These are phyloP conservation scores for Pseudocercospora fijiensis DNA, from an alignment of 2,329 filamentous ascomycete species.

Conservation along the genomic window DNA sequence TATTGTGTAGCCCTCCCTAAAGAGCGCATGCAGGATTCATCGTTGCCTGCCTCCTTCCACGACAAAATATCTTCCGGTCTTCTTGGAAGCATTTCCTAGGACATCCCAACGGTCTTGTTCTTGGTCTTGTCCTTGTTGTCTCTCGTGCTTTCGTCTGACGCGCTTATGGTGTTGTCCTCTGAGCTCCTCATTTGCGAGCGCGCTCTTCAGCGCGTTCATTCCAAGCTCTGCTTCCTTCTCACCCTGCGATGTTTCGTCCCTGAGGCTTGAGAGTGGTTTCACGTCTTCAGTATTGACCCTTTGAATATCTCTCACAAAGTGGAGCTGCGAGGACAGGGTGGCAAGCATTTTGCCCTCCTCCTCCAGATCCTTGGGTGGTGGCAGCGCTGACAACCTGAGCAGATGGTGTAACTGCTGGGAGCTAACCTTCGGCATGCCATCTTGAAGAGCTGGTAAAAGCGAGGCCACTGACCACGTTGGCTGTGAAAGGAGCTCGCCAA, in stretches of 20 bases:
- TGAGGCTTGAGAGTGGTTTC: constrained; percentile 71
- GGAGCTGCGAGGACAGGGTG: constrained; percentile 77
- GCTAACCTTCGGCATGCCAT: constrained; percentile 53
- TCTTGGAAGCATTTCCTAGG: constrained; percentile 63
- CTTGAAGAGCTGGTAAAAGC: constrained; percentile 57
- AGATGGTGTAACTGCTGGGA: constrained; percentile 74
- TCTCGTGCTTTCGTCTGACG: constrained; percentile 50
- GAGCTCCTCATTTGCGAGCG: constrained; percentile 60
- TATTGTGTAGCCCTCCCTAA: not conserved
- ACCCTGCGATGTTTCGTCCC: constrained; percentile 69
- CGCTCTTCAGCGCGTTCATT: constrained; percentile 56
- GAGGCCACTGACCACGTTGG: constrained; percentile 83
- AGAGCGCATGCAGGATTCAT: not conserved
- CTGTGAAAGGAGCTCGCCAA: constrained; percentile 55
- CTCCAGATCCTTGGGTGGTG: constrained; percentile 60
- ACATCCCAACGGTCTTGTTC: constrained; percentile 66
- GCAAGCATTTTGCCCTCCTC: constrained; percentile 70
- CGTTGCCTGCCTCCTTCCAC: constrained; percentile 2
- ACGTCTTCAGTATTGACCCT: constrained; percentile 71
- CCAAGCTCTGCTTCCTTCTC: constrained; percentile 59
- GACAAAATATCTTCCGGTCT: constrained; percentile 49
- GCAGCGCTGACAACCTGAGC: constrained; percentile 83
- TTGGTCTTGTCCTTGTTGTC: constrained; percentile 44
- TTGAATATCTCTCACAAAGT: constrained; percentile 87
- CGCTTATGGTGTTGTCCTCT: constrained; percentile 55